phyloP scores from a whole-genome alignment of 208 protist species.

The Zelonia costaricensis region DNA sequence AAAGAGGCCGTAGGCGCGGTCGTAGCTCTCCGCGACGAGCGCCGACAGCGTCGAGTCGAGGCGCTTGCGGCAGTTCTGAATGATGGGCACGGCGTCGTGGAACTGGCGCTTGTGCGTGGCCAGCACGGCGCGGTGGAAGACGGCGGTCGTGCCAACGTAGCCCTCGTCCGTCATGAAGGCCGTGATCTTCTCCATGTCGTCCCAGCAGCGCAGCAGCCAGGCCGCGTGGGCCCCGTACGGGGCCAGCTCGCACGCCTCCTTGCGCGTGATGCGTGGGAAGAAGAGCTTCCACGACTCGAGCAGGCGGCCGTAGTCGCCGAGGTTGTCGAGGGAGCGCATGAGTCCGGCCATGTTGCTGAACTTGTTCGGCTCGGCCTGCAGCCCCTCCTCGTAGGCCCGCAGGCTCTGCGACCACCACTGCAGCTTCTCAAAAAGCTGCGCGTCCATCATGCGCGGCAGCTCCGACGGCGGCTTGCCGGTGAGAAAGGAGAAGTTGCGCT shows the following conservation, averaged over 20 bases:
- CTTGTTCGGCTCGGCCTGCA: conserved; percentile 83
- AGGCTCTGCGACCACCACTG: conserved; percentile 98
- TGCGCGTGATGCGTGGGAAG: conserved; percentile 56
- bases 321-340: conserved; percentile 97
- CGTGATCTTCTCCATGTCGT: conserved; percentile 93
- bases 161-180: conserved; percentile 87
- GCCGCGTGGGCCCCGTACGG: conserved; percentile 95
- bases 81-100: conserved; percentile 88
- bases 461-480: conserved; percentile 69
- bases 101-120: conserved; percentile 75
- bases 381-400: conserved; percentile 78
- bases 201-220: conserved; percentile 95
- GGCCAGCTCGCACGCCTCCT: conserved; percentile 87
- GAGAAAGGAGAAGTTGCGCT: conserved; percentile 87
- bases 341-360: conserved; percentile 92
- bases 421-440: conserved; percentile 96
- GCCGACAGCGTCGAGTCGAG: conserved; percentile 96
- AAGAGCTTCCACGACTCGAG: conserved; percentile 80
- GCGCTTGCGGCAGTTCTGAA: conserved; percentile 87
- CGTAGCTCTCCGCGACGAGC: conserved; percentile 98
- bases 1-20: conserved; percentile 97
- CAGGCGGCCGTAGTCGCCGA: conserved; percentile 94
- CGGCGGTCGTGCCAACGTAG: conserved; percentile 85
- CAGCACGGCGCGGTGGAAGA: conserved; percentile 93
- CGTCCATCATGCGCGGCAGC: conserved; percentile 84